phyloP scores from a whole-genome alignment of 805 yeast genomes.

The Starmera amethionina region DNA sequence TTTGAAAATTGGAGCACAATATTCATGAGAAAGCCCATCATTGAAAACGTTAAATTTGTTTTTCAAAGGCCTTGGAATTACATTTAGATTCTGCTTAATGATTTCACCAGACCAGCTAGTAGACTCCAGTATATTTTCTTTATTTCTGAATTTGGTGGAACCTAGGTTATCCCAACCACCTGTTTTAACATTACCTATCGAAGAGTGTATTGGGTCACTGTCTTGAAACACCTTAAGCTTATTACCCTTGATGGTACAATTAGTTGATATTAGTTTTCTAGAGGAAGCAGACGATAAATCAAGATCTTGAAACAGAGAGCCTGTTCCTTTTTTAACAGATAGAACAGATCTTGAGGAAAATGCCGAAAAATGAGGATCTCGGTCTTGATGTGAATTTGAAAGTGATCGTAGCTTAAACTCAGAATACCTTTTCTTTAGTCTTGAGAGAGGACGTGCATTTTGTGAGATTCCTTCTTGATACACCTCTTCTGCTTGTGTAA shows the following conservation, averaged over 20 bases:
- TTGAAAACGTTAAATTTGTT: slow-evolving; percentile 27
- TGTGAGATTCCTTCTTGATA: slow-evolving; percentile 46
- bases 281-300: too few relatives aligned
- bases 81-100: slow-evolving; percentile 30
- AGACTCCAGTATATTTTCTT: slow-evolving; percentile 53
- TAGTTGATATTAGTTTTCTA: too few relatives aligned
- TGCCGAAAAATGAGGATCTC: slow-evolving; percentile 26
- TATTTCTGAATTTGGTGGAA: slow-evolving; percentile 36
- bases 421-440: slow-evolving; percentile 33
- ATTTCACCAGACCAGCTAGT: slow-evolving; percentile 58
- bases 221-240: slow-evolving; percentile 12
- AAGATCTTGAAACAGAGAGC: slow-evolving; percentile 5
- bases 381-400: slow-evolving; percentile 12
- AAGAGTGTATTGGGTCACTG: slow-evolving; percentile 7
- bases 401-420: slow-evolving; percentile 34
- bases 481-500: slow-evolving; percentile 47
- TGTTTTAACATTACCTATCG: slow-evolving; percentile 2
- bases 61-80: slow-evolving; percentile 7
- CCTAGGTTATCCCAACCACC: slow-evolving; percentile 41
- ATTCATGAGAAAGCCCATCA: slow-evolving; percentile 24
- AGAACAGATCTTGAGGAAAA: slow-evolving; percentile 25
- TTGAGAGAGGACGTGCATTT: slow-evolving; percentile 54
- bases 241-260: slow-evolving; percentile 2
- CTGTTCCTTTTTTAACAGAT: slow-evolving; percentile 27
- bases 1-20: slow-evolving; percentile 34